A percentile compares a stretch with the other conserved stretches of the same genome.
Evolutionary conservation across 1,284 basidiomycete species (phyloP).

Genomic region (Trichosporon ovoides): DNA sequence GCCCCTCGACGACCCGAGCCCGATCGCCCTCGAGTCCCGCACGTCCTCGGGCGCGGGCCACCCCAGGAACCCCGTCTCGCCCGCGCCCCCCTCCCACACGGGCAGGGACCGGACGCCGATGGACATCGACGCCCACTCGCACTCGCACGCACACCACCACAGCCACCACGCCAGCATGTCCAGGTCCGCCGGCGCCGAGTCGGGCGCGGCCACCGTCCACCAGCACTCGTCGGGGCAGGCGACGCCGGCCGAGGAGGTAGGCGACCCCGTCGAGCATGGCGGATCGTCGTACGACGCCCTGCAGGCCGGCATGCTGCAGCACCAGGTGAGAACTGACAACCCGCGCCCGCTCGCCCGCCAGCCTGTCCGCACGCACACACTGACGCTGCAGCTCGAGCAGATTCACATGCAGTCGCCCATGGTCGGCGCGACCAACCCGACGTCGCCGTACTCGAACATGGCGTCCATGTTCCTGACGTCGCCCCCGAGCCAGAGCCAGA

Average conservation of each 20-base stretch:
- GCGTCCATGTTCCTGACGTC: constrained; percentile 40
- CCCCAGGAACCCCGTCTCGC: constrained; percentile 1
- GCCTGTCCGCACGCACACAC: neutral
- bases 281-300: constrained; percentile 18
- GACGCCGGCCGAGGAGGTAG: neutral
- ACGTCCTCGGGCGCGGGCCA: constrained; percentile 9
- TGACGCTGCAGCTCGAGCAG: constrained; percentile 39
- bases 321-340: constrained; percentile 14
- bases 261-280: neutral
- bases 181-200: neutral
- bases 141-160: neutral
- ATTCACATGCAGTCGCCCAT: constrained; percentile 50
- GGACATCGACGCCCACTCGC: constrained; percentile 12
- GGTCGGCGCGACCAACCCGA: constrained; percentile 33
- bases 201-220: neutral
- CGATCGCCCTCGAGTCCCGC: constrained; percentile 19
- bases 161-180: no score
- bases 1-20: constrained; percentile 21
- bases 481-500: constrained; percentile 14
- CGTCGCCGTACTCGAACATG: constrained; percentile 31
- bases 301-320: constrained; percentile 23
- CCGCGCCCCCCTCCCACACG: neutral
- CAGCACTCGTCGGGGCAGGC: neutral
- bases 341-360: no score
- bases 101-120: neutral